phyloP scores from a whole-genome alignment of 2,329 filamentous ascomycete genomes.

The Penicillium sp. region DNA sequence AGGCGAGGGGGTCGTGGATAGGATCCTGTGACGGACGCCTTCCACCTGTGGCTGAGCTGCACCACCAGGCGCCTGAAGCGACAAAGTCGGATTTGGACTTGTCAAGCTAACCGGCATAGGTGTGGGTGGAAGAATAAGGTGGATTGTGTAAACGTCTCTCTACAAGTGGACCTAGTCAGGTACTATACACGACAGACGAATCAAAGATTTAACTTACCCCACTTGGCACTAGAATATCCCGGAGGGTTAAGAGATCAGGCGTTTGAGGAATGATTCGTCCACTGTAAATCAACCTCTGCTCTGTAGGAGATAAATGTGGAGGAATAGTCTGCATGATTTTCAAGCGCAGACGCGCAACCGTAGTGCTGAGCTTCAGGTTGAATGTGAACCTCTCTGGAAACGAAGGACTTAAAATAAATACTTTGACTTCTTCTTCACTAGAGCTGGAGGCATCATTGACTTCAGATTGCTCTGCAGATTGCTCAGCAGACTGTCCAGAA shows the following conservation, averaged over 20 bases:
- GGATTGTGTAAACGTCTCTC: constrained; percentile 35
- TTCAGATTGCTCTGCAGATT: background rate
- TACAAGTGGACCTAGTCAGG: constrained; percentile 10
- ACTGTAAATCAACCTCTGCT: constrained; percentile 60
- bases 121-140: constrained; percentile 44
- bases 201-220: constrained; percentile 43
- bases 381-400: constrained; percentile 40
- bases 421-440: constrained; percentile 17
- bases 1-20: background rate
- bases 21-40: background rate
- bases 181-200: background rate
- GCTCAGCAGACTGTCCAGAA: background rate
- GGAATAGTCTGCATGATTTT: constrained; percentile 53
- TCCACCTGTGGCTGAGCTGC: background rate
- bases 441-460: background rate
- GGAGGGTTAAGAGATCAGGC: constrained; percentile 46
- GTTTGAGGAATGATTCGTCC: constrained; percentile 53
- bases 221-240: constrained; percentile 47
- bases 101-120: constrained; percentile 1
- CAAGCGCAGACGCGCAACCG: constrained; percentile 54
- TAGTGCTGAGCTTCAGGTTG: constrained; percentile 40
- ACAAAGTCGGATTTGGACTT: background rate
- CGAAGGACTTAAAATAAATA: constrained; percentile 45
- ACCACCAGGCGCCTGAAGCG: background rate
- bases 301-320: constrained; percentile 43